Evolutionary conservation across 768 basidiomycete genomes (phyloP), one percentile per base, ranked within the genome.

Genomic region (Naganishia friedmannii): DNA sequence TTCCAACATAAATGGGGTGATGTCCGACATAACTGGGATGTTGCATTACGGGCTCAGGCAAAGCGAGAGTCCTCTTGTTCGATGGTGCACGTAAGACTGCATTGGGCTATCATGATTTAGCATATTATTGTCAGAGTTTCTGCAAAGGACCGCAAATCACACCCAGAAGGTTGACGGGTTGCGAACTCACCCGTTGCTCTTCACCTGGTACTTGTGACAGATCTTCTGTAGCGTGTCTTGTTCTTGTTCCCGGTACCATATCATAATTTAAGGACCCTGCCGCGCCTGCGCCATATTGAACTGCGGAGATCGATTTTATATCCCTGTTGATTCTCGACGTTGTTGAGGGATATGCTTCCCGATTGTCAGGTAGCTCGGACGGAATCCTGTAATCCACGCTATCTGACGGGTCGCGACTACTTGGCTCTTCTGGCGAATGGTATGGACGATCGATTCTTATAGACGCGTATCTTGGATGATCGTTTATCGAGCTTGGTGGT

Each of bases 271-370:
- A 39, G 8, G n/a, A 34, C 7, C 42, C 60, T 45, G 0, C 57
- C 26, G 39, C 8, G 1, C 42, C 42, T 15, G 23, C 39, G 4
- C 21, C 28, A 23, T 29, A 42, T 3, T 37, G 23, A 3, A 6
- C 5, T 21, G 13, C 57, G 5, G 57, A 42, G 1, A 63, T 42
- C 39, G 46, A 45, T 17, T 42, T 42, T 8, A 63, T 63, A 19
- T 63, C 60, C 42, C 60, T 46, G 60, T 63, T 42, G 60, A 63
- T 63, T 45, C 19, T 63, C 39, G 60, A 63, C 15, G 60, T 63
- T 45, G 42, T 63, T 15, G 60, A 63, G 8, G 60, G 60, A 19
- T 63, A 63, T 45, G 60, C 60, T 29, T 63, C 60, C 2, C 17
- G 60, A 46, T 63, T 29, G 32, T 63, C 39, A 12, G 60, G 60